These are phyloP conservation scores for Arabidopsis arenosa DNA, from an alignment of 345 rosid species.

Conservation along the genomic window DNA sequence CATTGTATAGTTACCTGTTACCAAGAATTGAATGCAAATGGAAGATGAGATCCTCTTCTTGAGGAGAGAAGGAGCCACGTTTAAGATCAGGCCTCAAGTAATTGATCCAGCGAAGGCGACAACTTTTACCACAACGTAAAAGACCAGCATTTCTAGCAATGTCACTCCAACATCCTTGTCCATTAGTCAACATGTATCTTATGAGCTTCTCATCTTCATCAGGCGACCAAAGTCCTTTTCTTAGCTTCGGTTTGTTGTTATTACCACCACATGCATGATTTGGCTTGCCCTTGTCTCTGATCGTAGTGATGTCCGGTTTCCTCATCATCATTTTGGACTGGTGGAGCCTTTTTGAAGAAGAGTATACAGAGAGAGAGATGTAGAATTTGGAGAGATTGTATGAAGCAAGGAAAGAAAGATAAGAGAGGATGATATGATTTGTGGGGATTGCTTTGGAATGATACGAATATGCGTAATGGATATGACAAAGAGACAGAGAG, in stretches of 20 bases:
- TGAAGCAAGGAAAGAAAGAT: constrained; percentile 50
- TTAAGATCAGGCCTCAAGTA: constrained; percentile 84
- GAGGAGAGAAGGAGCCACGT: constrained; percentile 76
- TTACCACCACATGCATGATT: constrained; percentile 35
- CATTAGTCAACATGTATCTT: constrained; percentile 69
- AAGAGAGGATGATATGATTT: constrained; percentile 75
- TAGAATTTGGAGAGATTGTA: constrained; percentile 23
- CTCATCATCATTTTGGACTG: constrained; percentile 47
- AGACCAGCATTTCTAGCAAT: constrained; percentile 80
- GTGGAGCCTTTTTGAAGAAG: constrained; percentile 49
- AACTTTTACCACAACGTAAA: constrained; percentile 81
- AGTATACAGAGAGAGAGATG: constrained; percentile 41
- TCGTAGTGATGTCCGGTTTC: constrained; percentile 39
- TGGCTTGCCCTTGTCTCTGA: constrained; percentile 43
- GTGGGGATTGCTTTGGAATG: constrained; percentile 78
- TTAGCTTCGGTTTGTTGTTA: constrained; percentile 50
- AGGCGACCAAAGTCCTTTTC: constrained; percentile 88
- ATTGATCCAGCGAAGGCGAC: constrained; percentile 89
- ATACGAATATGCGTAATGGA: constrained; percentile 46
- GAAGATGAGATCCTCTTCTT: constrained; percentile 76
- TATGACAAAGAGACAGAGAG: constrained; percentile 37
- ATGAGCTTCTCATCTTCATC: constrained; percentile 85
- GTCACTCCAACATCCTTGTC: constrained; percentile 93
- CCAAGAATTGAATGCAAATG: constrained; percentile 82
- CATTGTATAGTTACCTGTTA: constrained; percentile 57